Evolutionary conservation across 495 filamentous ascomycete species (phyloP), one percentile per base, ranked within the genome.

Genomic region (Neurospora intermedia): DNA sequence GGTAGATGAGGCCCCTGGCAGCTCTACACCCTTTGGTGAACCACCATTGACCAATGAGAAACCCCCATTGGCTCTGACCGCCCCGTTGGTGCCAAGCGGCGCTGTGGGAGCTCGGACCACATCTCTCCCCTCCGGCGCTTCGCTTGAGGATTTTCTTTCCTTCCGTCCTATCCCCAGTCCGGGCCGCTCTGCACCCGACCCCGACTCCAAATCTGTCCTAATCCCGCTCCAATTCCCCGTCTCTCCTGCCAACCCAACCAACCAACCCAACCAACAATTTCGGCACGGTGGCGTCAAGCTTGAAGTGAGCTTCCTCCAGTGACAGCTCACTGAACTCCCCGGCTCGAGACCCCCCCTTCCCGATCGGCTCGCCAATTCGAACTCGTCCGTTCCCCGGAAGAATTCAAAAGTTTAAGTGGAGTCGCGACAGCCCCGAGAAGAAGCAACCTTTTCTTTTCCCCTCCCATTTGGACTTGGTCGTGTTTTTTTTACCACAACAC

Each of bases 11-110:
- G 11, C 11, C 46, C 20, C 20, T 54, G 46, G 13, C 43, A 46
- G 18, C n/a, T 46, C n/a, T n/a, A 46, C 48, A 59, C 48, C 46
- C n/a, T 23, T 11, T 59, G 54, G 54, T 66, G 15, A 66, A 15
- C 45, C 6, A 45, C 69, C 43, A 73, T 73, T 73, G 72, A 69
- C 69, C 72, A 73, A 73, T 73, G 31, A 71, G 31, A 54, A 71
- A 43, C 31, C 20, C 6, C 4, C 39, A 66, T 66, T 9, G 15
- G 18, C 54, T 31, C 23, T 62, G 54, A 62, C 54, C 54, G 54
- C 54, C 54, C 54, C 23, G 54, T 62, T 66, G 6, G 2, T 66
- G 54, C 54, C 54, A 35, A 66, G 54, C 54, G 54, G 54, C 54
- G 27, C 54, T 35, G 15, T 16, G 27, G 6, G 27, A 66, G 54